Base-by-base conservation (phyloP, 2,329 filamentous ascomycete species). In the Aphanoascus verrucosus region DNA sequence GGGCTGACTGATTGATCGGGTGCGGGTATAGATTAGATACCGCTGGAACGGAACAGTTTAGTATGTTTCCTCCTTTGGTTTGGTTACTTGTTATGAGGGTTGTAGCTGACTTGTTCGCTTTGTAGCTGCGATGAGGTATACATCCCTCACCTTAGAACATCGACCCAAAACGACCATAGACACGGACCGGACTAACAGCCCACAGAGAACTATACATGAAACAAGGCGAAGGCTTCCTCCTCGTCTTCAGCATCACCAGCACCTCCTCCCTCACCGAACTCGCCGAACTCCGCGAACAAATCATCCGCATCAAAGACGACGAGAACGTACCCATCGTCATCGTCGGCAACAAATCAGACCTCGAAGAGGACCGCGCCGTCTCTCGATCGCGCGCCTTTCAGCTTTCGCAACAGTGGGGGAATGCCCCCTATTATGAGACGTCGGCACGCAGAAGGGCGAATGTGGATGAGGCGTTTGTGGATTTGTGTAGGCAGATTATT, bases 241-340 rank as follows among this genome's bases (percentile, higher is more conserved):
- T 95, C 37, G 89, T 94, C 55, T 95, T 94, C 72, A 91, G 86
- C 70, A 94, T 94, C 65, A 91, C 88, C 15, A 93, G 87, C 57
- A 76, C 79, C 57, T 86, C 86, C 34, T 94, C 88, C n/a, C 77
- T 95, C 40, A 80, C 83, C 61, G 88, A 95, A 69, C 79, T 95
- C 31, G 78, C 81, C 61, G 84, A 86, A 61, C 77, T 95, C 41
- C 84, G 88, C 49, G 88, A 94, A 64, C 88, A 94, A 69, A 94
- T 95, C 58, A 84, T 89, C 56, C 86, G 88, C 56, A 91, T 94
- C 71, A 94, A 94, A 72, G 86, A 90, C 67, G 86, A 91, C 69
- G 85, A 88, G 53, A 84, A 83, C 57, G 81, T 91, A 3, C 87
- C 87, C 19, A 86, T 95, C 65, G 88, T 95, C 48, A 87, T 95